Conservation (phyloP, 192 early-diverging fungal species). For the Podila minutissima region DNA sequence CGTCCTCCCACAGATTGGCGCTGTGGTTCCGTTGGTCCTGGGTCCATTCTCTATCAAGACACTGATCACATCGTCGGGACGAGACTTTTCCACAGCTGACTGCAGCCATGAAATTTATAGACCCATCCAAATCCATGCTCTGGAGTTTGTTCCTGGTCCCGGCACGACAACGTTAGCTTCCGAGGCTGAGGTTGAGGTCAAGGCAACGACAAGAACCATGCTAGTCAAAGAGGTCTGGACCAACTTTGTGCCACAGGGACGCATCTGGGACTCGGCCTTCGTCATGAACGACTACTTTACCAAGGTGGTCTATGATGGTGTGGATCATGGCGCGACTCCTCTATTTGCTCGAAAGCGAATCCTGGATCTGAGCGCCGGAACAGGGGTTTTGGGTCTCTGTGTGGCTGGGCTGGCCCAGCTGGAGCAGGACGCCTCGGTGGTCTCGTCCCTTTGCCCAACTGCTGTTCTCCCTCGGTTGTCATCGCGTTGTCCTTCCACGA, state of each 20-base stretch:
- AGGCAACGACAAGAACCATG: slow-evolving; percentile 6
- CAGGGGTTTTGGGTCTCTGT: slow-evolving; percentile 56
- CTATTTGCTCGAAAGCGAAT: slow-evolving; percentile 47
- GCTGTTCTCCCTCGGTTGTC: background rate
- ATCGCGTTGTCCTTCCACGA: background rate
- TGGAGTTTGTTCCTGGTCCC: background rate
- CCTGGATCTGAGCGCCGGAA: slow-evolving; percentile 62
- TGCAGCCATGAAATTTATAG: slow-evolving; percentile 5
- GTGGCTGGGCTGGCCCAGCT: slow-evolving; percentile 42
- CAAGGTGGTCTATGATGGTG: slow-evolving; percentile 5
- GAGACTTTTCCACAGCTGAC: background rate
- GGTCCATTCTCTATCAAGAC: slow-evolving; percentile 9
- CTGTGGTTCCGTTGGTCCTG: slow-evolving; percentile 10
- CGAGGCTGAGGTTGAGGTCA: background rate
- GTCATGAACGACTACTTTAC: slow-evolving; percentile 51
- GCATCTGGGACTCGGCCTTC: slow-evolving; percentile 62
- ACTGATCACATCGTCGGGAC: background rate
- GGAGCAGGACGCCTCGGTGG: slow-evolving; percentile 6
- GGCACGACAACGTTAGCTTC: background rate
- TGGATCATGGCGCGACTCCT: slow-evolving; percentile 3
- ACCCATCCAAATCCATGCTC: slow-evolving; percentile 9
- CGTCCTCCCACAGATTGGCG: background rate
- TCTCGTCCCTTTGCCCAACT: too few relatives aligned
- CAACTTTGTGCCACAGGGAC: slow-evolving; percentile 55
- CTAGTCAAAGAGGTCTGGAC: slow-evolving; percentile 53